Conservation (phyloP, 306 rosid species). For the Canavalia gladiata region DNA sequence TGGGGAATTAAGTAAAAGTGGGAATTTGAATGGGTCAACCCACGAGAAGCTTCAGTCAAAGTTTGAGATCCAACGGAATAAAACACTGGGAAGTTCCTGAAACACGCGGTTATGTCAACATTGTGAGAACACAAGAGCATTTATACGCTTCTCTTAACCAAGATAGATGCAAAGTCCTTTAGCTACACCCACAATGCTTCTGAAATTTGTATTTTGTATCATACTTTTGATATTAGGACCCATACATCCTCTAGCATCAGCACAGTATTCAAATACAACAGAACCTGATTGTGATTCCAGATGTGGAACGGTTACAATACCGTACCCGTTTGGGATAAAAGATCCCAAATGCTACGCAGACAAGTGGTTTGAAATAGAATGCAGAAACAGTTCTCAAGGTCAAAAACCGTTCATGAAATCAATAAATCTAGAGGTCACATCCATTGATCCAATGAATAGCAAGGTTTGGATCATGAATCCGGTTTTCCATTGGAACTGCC, state of each 20-base stretch:
- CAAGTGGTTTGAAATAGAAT: conserved; percentile 54
- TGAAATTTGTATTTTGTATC: background rate
- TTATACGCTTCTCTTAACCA: background rate
- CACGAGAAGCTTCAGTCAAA: background rate
- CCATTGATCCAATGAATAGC: background rate
- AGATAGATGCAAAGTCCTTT: background rate
- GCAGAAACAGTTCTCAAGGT: conserved; percentile 32
- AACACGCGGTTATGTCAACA: background rate
- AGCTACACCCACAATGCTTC: conserved; percentile 24
- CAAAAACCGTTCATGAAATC: conserved; percentile 38
- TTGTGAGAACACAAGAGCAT: background rate
- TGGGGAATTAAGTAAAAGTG: background rate
- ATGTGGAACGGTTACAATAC: conserved; percentile 49
- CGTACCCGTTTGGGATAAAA: conserved; percentile 60
- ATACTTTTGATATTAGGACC: conserved; percentile 6
- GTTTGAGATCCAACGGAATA: background rate
- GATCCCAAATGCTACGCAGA: conserved; percentile 39
- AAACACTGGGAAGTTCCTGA: background rate
- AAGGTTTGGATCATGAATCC: conserved; percentile 23
- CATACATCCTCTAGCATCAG: background rate
- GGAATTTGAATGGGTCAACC: background rate
- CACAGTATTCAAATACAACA: background rate
- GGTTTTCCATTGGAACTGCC: conserved; percentile 24
- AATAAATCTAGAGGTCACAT: conserved; percentile 22
- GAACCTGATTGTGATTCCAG: conserved; percentile 32